These are phyloP conservation scores for Blastobotrys parvus DNA, from an alignment of 805 yeast genomes.

Conservation along the genomic window DNA sequence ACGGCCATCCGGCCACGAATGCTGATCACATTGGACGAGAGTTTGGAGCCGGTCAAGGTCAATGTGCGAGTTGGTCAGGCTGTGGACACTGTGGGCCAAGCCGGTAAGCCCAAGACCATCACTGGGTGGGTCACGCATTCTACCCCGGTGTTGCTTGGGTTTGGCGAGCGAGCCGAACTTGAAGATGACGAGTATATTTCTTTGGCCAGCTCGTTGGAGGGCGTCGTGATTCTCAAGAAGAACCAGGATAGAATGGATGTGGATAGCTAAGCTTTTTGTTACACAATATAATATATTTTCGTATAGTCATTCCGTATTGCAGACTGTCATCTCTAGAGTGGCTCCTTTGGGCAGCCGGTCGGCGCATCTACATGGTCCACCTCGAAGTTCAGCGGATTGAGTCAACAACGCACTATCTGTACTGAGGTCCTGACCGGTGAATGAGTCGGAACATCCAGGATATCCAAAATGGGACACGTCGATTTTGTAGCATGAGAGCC, in stretches of 20 bases:
- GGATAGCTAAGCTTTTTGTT: conserved; percentile 10
- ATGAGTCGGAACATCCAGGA: too few species aligned
- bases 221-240: conserved; percentile 85
- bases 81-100: conserved; percentile 97
- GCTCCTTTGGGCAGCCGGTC: too few species aligned
- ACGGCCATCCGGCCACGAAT: conserved; percentile 89
- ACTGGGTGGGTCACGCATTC: conserved; percentile 99
- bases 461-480: too few species aligned
- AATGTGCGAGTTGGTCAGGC: conserved; percentile 98
- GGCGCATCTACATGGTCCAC: too few species aligned
- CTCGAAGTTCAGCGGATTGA: too few species aligned
- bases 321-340: too few species aligned
- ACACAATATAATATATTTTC: background rate
- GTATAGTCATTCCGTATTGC: too few species aligned
- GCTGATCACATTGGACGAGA: conserved; percentile 87
- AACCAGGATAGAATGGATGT: conserved; percentile 53
- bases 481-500: too few species aligned
- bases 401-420: too few species aligned
- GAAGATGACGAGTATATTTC: conserved; percentile 91
- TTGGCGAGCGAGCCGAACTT: conserved; percentile 94
- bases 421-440: too few species aligned
- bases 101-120: conserved; percentile 97
- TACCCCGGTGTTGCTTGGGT: conserved; percentile 88
- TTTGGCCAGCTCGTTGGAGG: conserved; percentile 76
- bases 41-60: conserved; percentile 84